Conservation (phyloP, 2,329 filamentous ascomycete species). For the Talaromyces sp. region DNA sequence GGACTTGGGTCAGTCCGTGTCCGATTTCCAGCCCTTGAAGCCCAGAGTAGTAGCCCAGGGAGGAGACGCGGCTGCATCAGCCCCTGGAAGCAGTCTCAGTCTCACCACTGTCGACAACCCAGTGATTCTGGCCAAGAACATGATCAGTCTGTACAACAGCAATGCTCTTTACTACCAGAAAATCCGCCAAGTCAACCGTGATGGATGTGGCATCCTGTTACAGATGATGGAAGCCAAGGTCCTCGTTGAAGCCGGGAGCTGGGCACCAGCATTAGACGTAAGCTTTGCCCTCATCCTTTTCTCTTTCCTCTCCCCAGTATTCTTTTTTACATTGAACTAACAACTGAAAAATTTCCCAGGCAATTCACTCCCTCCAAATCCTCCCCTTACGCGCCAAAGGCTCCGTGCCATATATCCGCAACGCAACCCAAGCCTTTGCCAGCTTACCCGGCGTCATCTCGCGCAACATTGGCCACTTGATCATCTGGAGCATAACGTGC, state of each 20-base stretch:
- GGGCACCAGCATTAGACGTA: constrained; percentile 60
- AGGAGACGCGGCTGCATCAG: constrained; percentile 8
- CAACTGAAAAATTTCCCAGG: too few relatives aligned
- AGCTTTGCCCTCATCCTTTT: too few relatives aligned
- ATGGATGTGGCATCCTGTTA: constrained; percentile 55
- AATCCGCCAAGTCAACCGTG: constrained; percentile 53
- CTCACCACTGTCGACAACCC: constrained; percentile 64
- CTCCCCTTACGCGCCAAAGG: constrained; percentile 71
- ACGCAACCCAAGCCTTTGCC: constrained; percentile 73
- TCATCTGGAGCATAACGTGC: constrained; percentile 89
- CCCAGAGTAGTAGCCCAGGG: constrained; percentile 49
- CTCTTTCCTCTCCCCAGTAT: too few relatives aligned
- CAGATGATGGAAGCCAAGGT: constrained; percentile 56
- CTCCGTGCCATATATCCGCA: constrained; percentile 72
- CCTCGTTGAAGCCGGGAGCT: constrained; percentile 53
- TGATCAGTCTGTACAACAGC: constrained; percentile 56
- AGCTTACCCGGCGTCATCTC: constrained; percentile 73
- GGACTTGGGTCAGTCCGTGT: constrained; percentile 74
- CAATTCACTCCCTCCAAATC: constrained; percentile 68
- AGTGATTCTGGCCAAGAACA: constrained; percentile 55
- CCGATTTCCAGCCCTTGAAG: constrained; percentile 74
- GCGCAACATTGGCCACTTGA: constrained; percentile 80
- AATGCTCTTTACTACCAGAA: constrained; percentile 56
- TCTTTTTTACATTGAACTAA: too few relatives aligned
- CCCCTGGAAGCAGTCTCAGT: constrained; percentile 46